phyloP scores from a whole-genome alignment of 1,139 yeast genomes.

The Suhomyces taliae region DNA sequence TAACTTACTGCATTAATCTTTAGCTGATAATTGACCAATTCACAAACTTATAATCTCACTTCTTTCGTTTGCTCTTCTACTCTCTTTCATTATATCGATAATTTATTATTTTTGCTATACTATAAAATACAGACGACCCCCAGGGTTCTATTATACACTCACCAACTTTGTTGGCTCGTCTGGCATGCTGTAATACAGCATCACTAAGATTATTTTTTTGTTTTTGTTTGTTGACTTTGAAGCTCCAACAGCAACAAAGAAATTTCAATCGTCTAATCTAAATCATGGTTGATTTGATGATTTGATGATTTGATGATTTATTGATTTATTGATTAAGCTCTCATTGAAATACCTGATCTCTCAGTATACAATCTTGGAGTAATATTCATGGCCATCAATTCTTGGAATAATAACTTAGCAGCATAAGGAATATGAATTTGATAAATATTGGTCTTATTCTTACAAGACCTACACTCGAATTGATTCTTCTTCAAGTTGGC shows the following conservation, averaged over 20 bases:
- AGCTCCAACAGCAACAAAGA: not conserved
- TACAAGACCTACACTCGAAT: slow-evolving; percentile 97
- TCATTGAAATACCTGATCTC: slow-evolving; percentile 44
- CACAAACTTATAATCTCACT: too few species aligned
- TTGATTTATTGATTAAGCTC: slow-evolving; percentile 24
- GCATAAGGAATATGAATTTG: slow-evolving; percentile 98
- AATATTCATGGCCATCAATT: slow-evolving; percentile 92
- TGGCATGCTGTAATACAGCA: not conserved
- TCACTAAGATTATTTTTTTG: not conserved
- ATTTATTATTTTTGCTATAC: slow-evolving; percentile 6
- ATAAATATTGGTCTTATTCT: slow-evolving; percentile 95
- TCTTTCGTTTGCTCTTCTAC: not conserved
- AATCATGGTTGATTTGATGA: not conserved
- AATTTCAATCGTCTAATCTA: not conserved
- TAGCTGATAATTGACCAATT: too few species aligned
- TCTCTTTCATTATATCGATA: slow-evolving; percentile 2
- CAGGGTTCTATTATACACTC: not conserved
- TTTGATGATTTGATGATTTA: too few species aligned
- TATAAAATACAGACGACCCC: not conserved
- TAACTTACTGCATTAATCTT: too few species aligned
- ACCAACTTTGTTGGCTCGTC: not conserved
- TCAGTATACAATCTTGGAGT: slow-evolving; percentile 87
- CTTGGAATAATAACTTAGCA: slow-evolving; percentile 94
- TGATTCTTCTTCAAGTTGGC: slow-evolving; percentile 96
- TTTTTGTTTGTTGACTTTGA: not conserved